These are phyloP conservation scores for Nidula niveotomentosa DNA, from an alignment of 1,284 basidiomycete genomes.

Conservation along the genomic window DNA sequence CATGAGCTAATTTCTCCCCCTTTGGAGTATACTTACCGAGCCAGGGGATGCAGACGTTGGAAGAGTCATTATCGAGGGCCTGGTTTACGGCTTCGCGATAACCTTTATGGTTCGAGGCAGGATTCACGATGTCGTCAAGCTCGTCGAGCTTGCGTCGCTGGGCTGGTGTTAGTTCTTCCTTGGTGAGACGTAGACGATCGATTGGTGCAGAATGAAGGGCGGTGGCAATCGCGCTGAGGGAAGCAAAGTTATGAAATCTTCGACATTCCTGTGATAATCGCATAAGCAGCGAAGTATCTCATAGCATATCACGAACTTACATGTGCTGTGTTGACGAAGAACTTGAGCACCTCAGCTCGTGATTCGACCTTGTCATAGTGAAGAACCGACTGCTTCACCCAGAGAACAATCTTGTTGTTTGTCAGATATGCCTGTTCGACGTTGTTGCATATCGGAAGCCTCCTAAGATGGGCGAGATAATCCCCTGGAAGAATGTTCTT, in stretches of 20 bases:
- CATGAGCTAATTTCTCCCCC: neutral
- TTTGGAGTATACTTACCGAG: constrained; percentile 33
- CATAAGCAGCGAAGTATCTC: neutral
- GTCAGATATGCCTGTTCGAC: constrained; percentile 27
- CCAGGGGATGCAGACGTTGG: constrained; percentile 34
- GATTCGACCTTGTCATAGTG: constrained; percentile 31
- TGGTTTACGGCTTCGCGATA: constrained; percentile 33
- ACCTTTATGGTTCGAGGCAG: constrained; percentile 28
- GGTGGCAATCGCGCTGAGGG: constrained; percentile 37
- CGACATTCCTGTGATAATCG: constrained; percentile 34
- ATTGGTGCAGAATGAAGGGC: constrained; percentile 39
- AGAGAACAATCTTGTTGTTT: constrained; percentile 39
- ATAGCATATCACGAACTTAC: constrained; percentile 17
- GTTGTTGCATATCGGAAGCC: constrained; percentile 20
- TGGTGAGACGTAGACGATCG: constrained; percentile 32
- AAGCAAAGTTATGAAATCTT: constrained; percentile 39
- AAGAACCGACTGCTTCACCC: constrained; percentile 41
- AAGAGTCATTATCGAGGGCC: constrained; percentile 11
- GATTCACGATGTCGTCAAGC: constrained; percentile 29
- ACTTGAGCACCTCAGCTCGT: constrained; percentile 36
- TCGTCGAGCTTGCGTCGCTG: constrained; percentile 27
- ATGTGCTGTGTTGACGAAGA: constrained; percentile 39
- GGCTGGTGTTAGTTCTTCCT: constrained; percentile 24
- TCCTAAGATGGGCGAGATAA: constrained; percentile 36
- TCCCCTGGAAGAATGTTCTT: constrained; percentile 35